phyloP scores from a whole-genome alignment of 768 basidiomycete genomes.

The Boletus sp. region DNA sequence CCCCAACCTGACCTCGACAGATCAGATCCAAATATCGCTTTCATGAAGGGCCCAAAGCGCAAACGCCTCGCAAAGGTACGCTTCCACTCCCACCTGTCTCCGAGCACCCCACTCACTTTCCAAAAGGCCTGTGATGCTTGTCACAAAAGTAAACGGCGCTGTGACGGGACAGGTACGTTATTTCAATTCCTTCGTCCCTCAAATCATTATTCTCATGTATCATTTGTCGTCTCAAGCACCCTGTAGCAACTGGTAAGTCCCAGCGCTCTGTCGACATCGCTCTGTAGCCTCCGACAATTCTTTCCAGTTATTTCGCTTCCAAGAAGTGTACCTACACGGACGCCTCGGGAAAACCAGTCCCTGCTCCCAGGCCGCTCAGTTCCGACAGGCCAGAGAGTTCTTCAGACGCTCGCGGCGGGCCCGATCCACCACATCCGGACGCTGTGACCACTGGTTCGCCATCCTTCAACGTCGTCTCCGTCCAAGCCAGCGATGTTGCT shows the following conservation, averaged over 20 bases:
- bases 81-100: background rate
- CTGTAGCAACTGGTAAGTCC: constrained; percentile 72
- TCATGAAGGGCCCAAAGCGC: constrained; percentile 51
- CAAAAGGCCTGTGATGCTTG: constrained; percentile 74
- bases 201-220: constrained; percentile 1
- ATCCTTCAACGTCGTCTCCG: constrained; percentile 6
- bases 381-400: constrained; percentile 34
- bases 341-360: constrained; percentile 72
- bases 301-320: constrained; percentile 68
- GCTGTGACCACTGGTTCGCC: constrained; percentile 9
- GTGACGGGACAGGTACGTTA: constrained; percentile 71
- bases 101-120: constrained; percentile 5
- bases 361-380: constrained; percentile 58
- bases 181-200: constrained; percentile 1
- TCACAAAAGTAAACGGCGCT: constrained; percentile 81
- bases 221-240: constrained; percentile 46
- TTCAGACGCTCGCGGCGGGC: constrained; percentile 24
- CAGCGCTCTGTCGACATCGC: background rate
- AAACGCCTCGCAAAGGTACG: constrained; percentile 52
- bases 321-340: constrained; percentile 82
- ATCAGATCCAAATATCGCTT: constrained; percentile 35
- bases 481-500: constrained; percentile 12
- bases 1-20: constrained; percentile 24
- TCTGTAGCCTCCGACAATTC: constrained; percentile 2
- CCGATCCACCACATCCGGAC: constrained; percentile 18